phyloP scores from a whole-genome alignment of 176 grass and related monocot genomes.

The Panicum miliaceum region DNA sequence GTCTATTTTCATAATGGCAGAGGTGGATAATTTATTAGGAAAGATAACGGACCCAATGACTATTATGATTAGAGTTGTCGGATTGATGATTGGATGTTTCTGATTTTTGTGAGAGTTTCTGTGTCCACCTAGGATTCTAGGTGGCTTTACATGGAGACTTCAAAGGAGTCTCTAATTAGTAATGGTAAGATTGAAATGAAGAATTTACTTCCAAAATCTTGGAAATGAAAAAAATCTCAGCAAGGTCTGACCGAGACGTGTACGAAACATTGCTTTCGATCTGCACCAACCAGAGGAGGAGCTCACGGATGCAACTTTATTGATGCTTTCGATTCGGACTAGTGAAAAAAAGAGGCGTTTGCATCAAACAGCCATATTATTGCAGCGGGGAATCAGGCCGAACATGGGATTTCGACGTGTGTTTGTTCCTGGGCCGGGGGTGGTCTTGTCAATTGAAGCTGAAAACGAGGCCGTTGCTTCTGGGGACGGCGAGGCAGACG shows the following conservation, averaged over 20 bases:
- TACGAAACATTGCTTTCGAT: neutral
- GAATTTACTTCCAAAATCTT: neutral
- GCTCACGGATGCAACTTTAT: neutral
- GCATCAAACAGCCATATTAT: neutral
- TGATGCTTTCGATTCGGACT: neutral
- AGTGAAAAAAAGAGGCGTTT: neutral
- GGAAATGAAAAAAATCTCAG: neutral
- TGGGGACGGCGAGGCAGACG: neutral
- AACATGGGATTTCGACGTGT: constrained; percentile 1
- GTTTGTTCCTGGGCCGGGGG: neutral
- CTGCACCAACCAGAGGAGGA: neutral
- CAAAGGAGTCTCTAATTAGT: too few species aligned
- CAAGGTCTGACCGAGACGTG: neutral
- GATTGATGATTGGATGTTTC: too few species aligned
- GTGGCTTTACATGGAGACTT: too few species aligned
- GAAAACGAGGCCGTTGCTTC: constrained; percentile 7
- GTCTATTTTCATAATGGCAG: too few species aligned
- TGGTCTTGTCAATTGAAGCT: neutral
- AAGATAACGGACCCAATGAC: too few species aligned
- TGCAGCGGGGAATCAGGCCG: neutral
- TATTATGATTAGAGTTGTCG: too few species aligned
- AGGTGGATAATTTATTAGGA: too few species aligned
- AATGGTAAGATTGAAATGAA: fast-evolving
- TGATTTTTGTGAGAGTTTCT: too few species aligned
- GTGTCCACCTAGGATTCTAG: too few species aligned